These are phyloP conservation scores for Ascochyta koolunga DNA, from an alignment of 2,329 filamentous ascomycete species.

Conservation along the genomic window DNA sequence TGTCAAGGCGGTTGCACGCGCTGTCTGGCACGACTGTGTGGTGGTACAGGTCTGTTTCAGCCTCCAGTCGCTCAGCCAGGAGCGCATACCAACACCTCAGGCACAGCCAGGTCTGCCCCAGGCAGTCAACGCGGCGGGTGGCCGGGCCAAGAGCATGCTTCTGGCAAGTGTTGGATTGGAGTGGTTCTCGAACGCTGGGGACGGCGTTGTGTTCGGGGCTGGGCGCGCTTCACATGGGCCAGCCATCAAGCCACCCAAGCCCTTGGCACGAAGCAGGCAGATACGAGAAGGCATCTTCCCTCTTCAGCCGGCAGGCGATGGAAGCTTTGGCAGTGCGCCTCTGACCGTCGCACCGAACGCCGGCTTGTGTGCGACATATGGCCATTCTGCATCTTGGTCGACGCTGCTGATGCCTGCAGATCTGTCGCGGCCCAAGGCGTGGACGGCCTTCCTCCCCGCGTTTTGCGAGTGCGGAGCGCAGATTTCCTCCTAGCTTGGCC, in stretches of 20 bases:
- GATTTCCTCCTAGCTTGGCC: constrained; percentile 14
- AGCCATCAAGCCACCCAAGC: constrained; percentile 45
- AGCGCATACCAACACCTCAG: constrained; percentile 6
- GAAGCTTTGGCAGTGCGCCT: constrained; percentile 36
- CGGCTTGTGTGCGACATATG: constrained; percentile 7
- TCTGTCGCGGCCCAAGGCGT: neutral
- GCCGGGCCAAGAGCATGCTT: constrained; percentile 43
- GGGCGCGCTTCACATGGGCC: constrained; percentile 31
- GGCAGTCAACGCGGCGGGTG: constrained; percentile 18
- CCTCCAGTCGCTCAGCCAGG: constrained; percentile 14
- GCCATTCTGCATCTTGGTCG: constrained; percentile 1
- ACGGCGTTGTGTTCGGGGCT: constrained; percentile 31
- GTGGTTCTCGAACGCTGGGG: constrained; percentile 42
- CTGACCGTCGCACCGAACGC: constrained; percentile 5
- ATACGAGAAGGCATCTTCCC: too few species aligned
- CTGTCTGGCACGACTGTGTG: neutral
- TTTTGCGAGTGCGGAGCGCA: constrained; percentile 11
- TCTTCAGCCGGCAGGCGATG: constrained; percentile 22
- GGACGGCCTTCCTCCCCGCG: constrained; percentile 7
- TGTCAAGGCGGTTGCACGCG: constrained; percentile 22
- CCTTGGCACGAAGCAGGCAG: constrained; percentile 40
- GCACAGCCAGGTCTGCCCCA: constrained; percentile 16
- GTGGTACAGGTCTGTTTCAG: constrained; percentile 23
- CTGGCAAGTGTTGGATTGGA: constrained; percentile 32
- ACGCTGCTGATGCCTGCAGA: constrained; percentile 7